Evolutionary conservation across 306 rosid genomes (phyloP).

Genomic region (Gillenia trifoliata): DNA sequence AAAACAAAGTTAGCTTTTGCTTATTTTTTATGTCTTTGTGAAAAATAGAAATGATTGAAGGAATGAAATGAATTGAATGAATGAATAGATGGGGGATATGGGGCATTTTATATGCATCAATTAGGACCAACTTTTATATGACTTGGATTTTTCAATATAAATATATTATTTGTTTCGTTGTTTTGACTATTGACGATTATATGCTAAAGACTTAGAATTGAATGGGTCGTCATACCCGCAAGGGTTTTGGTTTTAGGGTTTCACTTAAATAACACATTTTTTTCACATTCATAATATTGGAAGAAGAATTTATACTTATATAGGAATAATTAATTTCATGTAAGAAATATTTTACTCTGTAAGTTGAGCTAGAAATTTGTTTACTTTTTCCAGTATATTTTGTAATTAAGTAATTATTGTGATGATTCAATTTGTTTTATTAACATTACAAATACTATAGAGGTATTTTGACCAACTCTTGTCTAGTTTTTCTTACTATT

Average conservation of each 20-base stretch:
- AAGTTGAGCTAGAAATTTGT: not conserved
- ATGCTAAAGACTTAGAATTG: not conserved
- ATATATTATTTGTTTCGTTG: not conserved
- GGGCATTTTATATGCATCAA: not conserved
- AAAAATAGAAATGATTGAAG: not conserved
- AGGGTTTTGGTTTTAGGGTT: not conserved
- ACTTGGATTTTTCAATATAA: not conserved
- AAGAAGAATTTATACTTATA: too few species aligned
- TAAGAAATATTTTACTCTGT: too few species aligned
- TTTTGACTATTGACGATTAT: conserved; percentile 10
- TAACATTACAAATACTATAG: not conserved
- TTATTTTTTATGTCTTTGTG: not conserved
- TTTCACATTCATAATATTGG: too few species aligned
- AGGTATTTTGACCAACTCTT: not conserved
- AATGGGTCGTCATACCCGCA: conserved; percentile 8
- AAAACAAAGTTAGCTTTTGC: not conserved
- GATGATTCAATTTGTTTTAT: not conserved
- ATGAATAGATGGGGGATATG: not conserved
- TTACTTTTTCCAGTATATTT: not conserved
- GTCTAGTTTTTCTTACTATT: not conserved
- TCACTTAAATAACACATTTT: too few species aligned
- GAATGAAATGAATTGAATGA: not conserved
- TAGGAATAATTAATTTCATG: too few species aligned
- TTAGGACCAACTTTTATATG: not conserved
- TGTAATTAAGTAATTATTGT: not conserved